Base-by-base conservation (phyloP, 78 protist species). In the Andalucia godoyi region DNA sequence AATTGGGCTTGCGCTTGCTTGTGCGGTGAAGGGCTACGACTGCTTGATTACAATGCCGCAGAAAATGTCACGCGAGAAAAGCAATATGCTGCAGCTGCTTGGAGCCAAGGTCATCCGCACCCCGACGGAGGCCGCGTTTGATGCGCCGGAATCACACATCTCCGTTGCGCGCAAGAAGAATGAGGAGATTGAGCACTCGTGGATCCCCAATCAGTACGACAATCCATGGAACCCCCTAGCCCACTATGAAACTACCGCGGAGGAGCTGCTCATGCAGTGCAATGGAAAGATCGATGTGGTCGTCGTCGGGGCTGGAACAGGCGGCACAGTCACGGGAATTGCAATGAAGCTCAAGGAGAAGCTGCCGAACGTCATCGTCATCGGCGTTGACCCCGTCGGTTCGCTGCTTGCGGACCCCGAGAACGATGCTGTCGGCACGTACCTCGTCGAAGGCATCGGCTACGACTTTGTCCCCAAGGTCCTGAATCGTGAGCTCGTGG, bases 301-400 rank as follows among this genome's bases (percentile, higher is more conserved):
- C 49, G 96, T 94, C 15, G 64, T 84, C 15, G 88, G 93, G 4
- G 94, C 89, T 1, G 99, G 99, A n/a, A 92, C 99, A 6, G 95
- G 96, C n/a, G 99, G 97, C 39, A 90, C 99, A 34, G 67, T 90
- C 63, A 63, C 86, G 0, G 98, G 98, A 57, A 75, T 87, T 42
- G 96, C 92, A 1, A 49, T 76, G 32, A 62, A 66, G 53, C 52
- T 94, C 58, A 87, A 84, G 75, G 92, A 88, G 72, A 32, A 45
- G 25, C 1, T 33, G 42, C 91, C 92, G 23, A 40, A 78, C 61
- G 21, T 15, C 63, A 66, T 41, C 29, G 76, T 74, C 37, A 84
- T 92, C 47, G 98, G 91, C 47, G 95, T 90, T 25, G 97, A 93
- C 34, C 97, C 97, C 47, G 30, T 37, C 2, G 95, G 95, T 37